These are phyloP conservation scores for Nepenthes gracilis DNA, from an alignment of 148 eudicot species.

Conservation along the genomic window DNA sequence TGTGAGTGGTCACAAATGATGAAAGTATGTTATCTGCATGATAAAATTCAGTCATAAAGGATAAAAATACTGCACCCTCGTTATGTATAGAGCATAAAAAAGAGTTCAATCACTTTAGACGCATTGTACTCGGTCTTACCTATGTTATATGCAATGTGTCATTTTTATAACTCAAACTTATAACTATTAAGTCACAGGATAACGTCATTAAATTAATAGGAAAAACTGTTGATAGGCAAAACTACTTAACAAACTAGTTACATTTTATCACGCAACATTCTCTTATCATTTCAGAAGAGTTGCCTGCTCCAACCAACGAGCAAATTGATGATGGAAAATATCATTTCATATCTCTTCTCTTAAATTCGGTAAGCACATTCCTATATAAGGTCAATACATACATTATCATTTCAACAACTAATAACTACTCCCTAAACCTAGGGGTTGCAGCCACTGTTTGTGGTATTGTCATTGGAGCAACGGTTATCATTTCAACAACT, in stretches of 20 bases:
- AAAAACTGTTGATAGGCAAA: conserved; percentile 26
- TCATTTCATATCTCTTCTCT: conserved; percentile 33
- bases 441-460: conserved; percentile 73
- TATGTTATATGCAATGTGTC: too few relatives aligned
- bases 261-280: conserved; percentile 27
- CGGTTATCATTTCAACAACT: too few relatives aligned
- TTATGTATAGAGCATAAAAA: too few relatives aligned
- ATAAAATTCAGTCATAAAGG: too few relatives aligned
- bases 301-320: conserved; percentile 21
- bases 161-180: too few relatives aligned
- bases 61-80: too few relatives aligned
- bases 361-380: conserved; percentile 34
- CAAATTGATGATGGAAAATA: conserved; percentile 22
- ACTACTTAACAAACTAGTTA: conserved; percentile 27
- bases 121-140: too few relatives aligned
- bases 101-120: background rate
- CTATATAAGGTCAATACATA: conserved; percentile 49
- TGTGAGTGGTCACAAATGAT: too few relatives aligned
- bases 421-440: too few relatives aligned
- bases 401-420: too few relatives aligned
- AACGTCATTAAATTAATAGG: conserved; percentile 21
- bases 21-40: too few relatives aligned
- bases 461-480: conserved; percentile 63
- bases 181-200: conserved; percentile 28
- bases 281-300: conserved; percentile 33